Evolutionary conservation across 331 rosid species (phyloP), one percentile per base, ranked within the genome.

Genomic region (Rosa hybrid): DNA sequence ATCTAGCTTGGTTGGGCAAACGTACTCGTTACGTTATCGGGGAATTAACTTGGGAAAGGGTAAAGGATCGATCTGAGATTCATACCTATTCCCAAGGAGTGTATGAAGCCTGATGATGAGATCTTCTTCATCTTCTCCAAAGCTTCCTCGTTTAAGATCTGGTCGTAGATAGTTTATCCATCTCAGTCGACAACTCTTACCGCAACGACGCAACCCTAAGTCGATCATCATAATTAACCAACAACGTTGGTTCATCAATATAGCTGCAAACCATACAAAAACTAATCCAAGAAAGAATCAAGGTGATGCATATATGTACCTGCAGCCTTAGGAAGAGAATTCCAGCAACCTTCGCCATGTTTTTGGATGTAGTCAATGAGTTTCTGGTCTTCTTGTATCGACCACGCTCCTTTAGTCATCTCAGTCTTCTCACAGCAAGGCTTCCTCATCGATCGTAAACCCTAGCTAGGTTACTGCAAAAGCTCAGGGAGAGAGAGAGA

Each of bases 61-160:
- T n/a, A 50, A 9, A 8, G 14, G 48, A 23, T 7, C 8, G 9
- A 41, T 68, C 27, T 18, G 42, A 68, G 34, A 53, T 78, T 53
- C 39, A 54, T 86, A 91, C 95, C 91, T 78, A 77, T 91, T 91
- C 67, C 95, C 95, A 20, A 91, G 92, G 65, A 91, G 91, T 80
- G 86, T 90, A 57, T 88, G 97, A 71, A 91, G 97, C 83, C 83
- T 90, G 85, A 92, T 83, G 86, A 92, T 87, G 42, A 92, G 97
- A 50, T 92, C 97, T 68, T 90, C 97, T 84, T 92, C 97, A 72
- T 92, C 94, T 78, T 84, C 87, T 1, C 80, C 90, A 77, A 92
- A 88, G 78, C 81, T 80, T 18, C 94, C 97, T 20, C 88, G 92
- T 83, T 92, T 90, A 68, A 90, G 82, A 25, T 87, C 90, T 16